Evolutionary conservation across 306 rosid genomes (phyloP), one percentile per base, ranked within the genome.

Genomic region (Quercus berberidifolia): DNA sequence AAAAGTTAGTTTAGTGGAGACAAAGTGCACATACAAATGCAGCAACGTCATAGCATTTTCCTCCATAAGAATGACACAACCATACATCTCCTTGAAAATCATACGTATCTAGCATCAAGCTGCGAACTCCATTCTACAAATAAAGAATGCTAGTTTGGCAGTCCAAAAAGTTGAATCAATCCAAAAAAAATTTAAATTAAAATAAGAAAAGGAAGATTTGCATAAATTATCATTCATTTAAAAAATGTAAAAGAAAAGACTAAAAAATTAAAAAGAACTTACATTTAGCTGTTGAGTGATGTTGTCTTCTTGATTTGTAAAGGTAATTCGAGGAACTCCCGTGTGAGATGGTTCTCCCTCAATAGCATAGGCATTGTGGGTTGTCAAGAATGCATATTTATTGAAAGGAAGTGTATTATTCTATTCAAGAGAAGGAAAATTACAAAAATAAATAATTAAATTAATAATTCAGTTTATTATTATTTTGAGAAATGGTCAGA

Each of bases 331-430:
- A 80, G 97, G 92, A 51, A 87, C 74, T 30, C 93, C 93, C 0
- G 89, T 90, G 73, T 84, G 91, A 78, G 89, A 79, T 35, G 93
- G 90, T 80, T 86, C 94, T 72, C 91, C 92, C 12, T 88, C 92
- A 67, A 94, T 90, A 12, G 99, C 90, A 82, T 0, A 92, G 52
- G 99, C 74, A 17, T 94, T 92, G 86, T 94, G 99, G 20, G 97
- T 94, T 63, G 97, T 86, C 92, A 94, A 83, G 81, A 83, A 94
- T 46, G 97, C 97, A 76, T 94, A 94, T 77, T 91, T 92, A 92
- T 94, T 94, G 92, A 92, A 92, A 11, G 99, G 92, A 15, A 94
- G 84, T 63, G 99, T 90, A 76, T 83, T 89, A 43, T 94, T 92
- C 99, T 94, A 65, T 77, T 28, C 35, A 28, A 41, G 46, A 41